Base-by-base conservation (phyloP, 1,284 basidiomycete genomes). In the Trametes versicolor region DNA sequence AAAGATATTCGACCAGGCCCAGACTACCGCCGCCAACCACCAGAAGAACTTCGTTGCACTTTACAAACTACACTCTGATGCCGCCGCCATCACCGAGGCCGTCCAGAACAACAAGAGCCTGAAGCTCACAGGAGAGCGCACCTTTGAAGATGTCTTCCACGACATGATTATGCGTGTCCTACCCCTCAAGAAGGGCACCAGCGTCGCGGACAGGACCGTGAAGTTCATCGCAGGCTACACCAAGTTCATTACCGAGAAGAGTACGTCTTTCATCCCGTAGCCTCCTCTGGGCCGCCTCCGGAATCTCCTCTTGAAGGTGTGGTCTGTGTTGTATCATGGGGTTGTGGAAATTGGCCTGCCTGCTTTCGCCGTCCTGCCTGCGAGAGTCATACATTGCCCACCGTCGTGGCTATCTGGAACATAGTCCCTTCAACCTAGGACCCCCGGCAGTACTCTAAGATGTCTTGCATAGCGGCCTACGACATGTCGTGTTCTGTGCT, bases 31-130 rank as follows among this genome's bases (percentile, higher is more conserved):
- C 12, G 94, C 96, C 8, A 96, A 95, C 76, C 96, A 95, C 77
- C 87, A 92, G 67, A 99, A 99, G 84, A 98, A 98, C 79, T 87
- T 91, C 64, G 92, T 96, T 56, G 89, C 91, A 0, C 86, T 99
- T 2, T 87, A 93, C 81, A 96, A 96, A 76, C 79, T 97, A 47
- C 96, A 98, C 70, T 73, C 82, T 21, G 86, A 90, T 69, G 90
- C 90, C 32, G 83, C 88, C 0, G 73, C 79, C 2, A 77, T 92
- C 69, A 89, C 83, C 3, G 85, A 92, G 64, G 62, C 81, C 9
- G 76, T 85, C 23, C 81, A 82, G 27, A 81, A 83, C 65, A 85
- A 85, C 6, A 80, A 79, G 60, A 83, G 80, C 51, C 77, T 84
- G 54, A 90, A 87, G 68, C 83, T 93, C 8, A 82, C 87, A 0